Evolutionary conservation across 345 rosid genomes (phyloP), one percentile per base, ranked within the genome.

Genomic region (Capsella bursapastoris): DNA sequence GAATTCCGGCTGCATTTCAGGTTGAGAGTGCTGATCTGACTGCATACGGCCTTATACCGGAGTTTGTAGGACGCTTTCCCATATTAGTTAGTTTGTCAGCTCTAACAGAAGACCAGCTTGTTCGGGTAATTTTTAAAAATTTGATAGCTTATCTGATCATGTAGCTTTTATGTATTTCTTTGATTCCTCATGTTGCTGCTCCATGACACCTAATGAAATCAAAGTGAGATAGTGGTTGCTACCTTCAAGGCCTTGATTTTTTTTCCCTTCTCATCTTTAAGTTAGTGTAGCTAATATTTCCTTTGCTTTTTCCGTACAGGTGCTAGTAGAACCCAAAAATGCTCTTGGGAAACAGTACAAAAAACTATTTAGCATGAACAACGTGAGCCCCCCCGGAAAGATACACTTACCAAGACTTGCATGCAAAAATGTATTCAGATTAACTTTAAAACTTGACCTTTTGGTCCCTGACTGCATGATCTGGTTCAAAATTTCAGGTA

Each of bases 1-100:
- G 18, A 58, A 47, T 64, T 28, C 3, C 1, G 59, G 66, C 64
- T 78, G 69, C 69, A 78, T 72, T 79, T 78, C 87, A 91, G 97
- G 96, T 86, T 65, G 98, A 94, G 80, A 91, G 98, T 83, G 70
- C 87, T 8, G 97, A 94, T 84, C 96, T 94, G 50, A 86, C 89
- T 65, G 89, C 97, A 32, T 94, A 94, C 68, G 98, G 98, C 43
- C 98, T 94, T 70, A 94, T 94, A 81, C 98, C 98, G 3, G 98
- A 94, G 83, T 94, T 91, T 81, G 84, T 94, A 66, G 98, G 98
- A 56, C 96, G 97, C 40, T 91, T 94, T 78, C 96, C 97, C 13
- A 86, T 94, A 75, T 57, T 94, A 82, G 97, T 90, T 81, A 88
- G 96, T 80, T 90, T 94, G 84, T 83, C 85, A 70, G 93, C 97